Conservation (phyloP, 805 yeast genomes). For the Millerago galiae region DNA sequence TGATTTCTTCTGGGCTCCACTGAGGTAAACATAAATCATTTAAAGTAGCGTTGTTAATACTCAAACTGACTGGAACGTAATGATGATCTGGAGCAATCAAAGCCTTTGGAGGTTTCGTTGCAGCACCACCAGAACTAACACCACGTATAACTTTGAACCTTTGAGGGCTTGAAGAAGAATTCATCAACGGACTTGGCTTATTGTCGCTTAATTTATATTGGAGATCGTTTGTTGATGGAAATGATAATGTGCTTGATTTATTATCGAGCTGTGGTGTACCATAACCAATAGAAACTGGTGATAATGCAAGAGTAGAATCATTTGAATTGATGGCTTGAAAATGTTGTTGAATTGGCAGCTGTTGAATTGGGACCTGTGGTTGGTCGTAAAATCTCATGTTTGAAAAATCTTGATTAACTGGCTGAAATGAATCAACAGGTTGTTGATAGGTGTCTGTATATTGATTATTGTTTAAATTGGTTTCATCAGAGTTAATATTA, state of each 20-base stretch:
- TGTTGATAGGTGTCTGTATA: too few relatives aligned
- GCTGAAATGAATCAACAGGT: too few relatives aligned
- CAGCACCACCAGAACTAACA: conserved; percentile 50
- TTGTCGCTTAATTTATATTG: background rate
- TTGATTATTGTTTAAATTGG: too few relatives aligned
- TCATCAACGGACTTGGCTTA: background rate
- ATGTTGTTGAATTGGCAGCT: background rate
- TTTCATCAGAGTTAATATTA: too few relatives aligned
- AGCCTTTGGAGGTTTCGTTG: conserved; percentile 46
- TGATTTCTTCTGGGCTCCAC: conserved; percentile 41
- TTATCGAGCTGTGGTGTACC: background rate
- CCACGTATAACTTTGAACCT: conserved; percentile 46
- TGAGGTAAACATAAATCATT: conserved; percentile 43
- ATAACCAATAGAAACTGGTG: conserved; percentile 13
- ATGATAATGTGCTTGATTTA: background rate
- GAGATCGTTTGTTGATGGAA: background rate
- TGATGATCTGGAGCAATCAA: conserved; percentile 23
- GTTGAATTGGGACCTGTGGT: background rate
- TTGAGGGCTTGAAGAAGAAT: background rate
- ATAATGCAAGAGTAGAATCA: conserved; percentile 11
- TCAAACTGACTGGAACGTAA: conserved; percentile 41
- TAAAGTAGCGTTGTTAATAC: conserved; percentile 38
- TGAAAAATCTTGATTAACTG: background rate
- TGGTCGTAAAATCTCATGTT: background rate
- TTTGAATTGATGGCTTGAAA: conserved; percentile 1